Conservation (phyloP, 345 rosid genomes). For the Eucalyptus decipiens region DNA sequence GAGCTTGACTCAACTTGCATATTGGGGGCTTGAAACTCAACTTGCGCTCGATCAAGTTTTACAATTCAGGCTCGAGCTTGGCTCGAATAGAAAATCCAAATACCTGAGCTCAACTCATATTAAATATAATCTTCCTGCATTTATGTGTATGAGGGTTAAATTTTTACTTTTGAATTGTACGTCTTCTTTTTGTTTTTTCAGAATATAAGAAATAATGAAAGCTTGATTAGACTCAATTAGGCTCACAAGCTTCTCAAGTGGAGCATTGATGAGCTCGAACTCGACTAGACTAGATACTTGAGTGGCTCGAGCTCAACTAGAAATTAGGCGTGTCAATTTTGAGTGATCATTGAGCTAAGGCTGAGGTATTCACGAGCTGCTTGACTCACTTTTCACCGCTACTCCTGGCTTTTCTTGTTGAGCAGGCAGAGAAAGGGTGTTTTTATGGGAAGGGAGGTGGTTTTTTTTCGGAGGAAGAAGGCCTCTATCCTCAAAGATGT, state of each 20-base stretch:
- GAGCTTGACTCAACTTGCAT: not conserved
- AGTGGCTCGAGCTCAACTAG: not conserved
- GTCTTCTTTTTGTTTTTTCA: not conserved
- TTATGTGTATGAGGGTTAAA: not conserved
- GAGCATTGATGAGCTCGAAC: not conserved
- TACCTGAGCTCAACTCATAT: not conserved
- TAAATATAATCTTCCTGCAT: not conserved
- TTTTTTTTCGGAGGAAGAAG: not conserved
- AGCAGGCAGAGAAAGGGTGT: not conserved
- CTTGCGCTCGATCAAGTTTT: not conserved
- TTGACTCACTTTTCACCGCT: not conserved
- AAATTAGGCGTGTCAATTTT: not conserved
- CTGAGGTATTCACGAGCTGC: not conserved
- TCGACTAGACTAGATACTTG: not conserved
- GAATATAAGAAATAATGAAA: not conserved
- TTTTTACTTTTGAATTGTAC: not conserved
- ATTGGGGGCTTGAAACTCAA: not conserved
- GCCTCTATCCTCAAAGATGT: not conserved
- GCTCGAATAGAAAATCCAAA: not conserved
- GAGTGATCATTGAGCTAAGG: not conserved
- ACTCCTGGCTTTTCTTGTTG: not conserved
- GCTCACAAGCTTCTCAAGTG: not conserved
- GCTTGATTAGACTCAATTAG: not conserved
- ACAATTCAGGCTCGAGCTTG: not conserved
- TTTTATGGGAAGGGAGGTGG: not conserved